Evolutionary conservation across 1,139 yeast genomes (phyloP).

Genomic region (Tardiomyces digboiensis): DNA sequence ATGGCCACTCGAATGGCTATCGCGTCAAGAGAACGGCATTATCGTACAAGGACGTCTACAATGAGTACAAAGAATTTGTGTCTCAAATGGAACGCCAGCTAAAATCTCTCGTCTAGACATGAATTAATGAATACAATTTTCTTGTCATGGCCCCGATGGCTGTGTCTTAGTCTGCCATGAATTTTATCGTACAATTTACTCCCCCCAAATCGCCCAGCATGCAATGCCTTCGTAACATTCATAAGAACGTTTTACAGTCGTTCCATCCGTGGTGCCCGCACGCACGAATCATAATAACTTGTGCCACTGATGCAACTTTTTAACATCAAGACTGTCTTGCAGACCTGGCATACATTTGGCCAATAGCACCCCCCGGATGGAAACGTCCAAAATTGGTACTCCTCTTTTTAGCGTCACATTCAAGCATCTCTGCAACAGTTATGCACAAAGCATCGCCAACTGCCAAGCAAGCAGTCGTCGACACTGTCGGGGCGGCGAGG

Average conservation of each 20-base stretch:
- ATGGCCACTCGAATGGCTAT: conserved; percentile 5
- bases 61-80: conserved; percentile 11
- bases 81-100: conserved; percentile 4
- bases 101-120: neutral
- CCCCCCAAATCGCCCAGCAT: too few relatives aligned
- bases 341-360: conserved; percentile 34
- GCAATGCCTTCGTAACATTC: too few relatives aligned
- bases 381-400: conserved; percentile 50
- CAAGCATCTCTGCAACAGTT: conserved; percentile 60
- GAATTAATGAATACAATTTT: too few relatives aligned
- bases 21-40: conserved; percentile 10
- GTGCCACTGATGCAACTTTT: too few relatives aligned
- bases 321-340: conserved; percentile 4
- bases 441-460: conserved; percentile 73
- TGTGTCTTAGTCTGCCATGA: too few relatives aligned
- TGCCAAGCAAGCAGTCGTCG: conserved; percentile 68
- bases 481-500: conserved; percentile 79
- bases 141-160: too few relatives aligned
- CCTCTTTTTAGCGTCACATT: conserved; percentile 45
- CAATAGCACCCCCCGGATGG: conserved; percentile 92
- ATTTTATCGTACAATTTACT: too few relatives aligned
- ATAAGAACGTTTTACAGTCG: too few relatives aligned
- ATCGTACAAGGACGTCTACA: conserved; percentile 11
- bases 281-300: too few relatives aligned
- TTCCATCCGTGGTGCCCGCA: too few relatives aligned